Evolutionary conservation across 176 grass and related monocot genomes (phyloP), one percentile per base, ranked within the genome.

Genomic region (Eragrostis nindensis): DNA sequence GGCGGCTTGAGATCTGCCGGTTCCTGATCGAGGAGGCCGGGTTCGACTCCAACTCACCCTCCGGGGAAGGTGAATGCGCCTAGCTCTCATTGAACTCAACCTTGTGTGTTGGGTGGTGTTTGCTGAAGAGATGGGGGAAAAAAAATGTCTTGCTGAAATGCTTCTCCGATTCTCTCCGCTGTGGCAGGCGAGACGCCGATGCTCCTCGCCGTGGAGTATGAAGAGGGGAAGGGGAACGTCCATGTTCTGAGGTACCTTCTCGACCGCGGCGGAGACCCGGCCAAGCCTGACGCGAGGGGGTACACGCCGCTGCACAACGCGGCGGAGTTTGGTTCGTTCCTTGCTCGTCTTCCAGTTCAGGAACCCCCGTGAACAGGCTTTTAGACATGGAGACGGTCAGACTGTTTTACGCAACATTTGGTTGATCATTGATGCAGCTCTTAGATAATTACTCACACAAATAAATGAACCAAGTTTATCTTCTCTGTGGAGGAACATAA

Each of bases 21-120:
- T 87, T 76, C 66, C 56, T 91, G 8, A 47, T 87, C 21, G 89
- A 91, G 80, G 74, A 83, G 17, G 38, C 46, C 27, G 68, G 74
- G 32, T 38, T 87, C 7, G 54, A 76, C 62, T 26, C 48, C 64
- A 80, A 84, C 36, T 66, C 64, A 0, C 22, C 7, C 9, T 79
- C 71, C 0, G 22, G 22, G 12, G 18, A 57, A 76, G 68, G 82
- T 84, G 5, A 24, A 12, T 27, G 19, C 27, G 6, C 36, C 19
- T 40, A 8, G 26, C 5, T 44, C 42, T 44, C 42, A 5, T 5
- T 44, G 42, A 36, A 36, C 32, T 36, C 2, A 36, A 36, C 32
- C 32, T 36, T 36, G 32, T 36, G 32, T 36, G 32, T 36, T 36
- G 32, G 32, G 32, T 4, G 32, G 32, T 36, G 32, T 36, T 36